Evolutionary conservation across 306 rosid species (phyloP).

Genomic region (Pterocarpus santalinus): DNA sequence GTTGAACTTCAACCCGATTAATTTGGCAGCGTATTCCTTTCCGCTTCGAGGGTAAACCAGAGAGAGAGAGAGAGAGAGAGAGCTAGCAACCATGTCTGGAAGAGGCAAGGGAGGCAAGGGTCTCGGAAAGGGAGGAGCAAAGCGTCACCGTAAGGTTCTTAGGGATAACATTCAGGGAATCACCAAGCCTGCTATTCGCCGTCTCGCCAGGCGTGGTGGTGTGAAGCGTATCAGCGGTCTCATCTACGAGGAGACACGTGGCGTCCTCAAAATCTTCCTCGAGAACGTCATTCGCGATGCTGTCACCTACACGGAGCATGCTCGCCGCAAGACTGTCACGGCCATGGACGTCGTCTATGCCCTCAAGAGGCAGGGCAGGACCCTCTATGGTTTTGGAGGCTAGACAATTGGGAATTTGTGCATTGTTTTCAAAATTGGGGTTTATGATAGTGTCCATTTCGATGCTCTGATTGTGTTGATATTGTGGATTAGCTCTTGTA

Average conservation of each 20-base stretch:
- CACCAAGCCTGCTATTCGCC: conserved; percentile 69
- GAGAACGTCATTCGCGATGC: conserved; percentile 70
- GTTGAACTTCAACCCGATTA: background rate
- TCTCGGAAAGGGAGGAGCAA: conserved; percentile 72
- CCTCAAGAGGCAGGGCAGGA: conserved; percentile 71
- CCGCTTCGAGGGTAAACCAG: background rate
- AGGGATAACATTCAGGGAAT: conserved; percentile 73
- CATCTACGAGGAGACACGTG: conserved; percentile 68
- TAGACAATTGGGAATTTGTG: conserved; percentile 24
- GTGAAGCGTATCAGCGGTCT: conserved; percentile 71
- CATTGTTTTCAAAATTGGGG: conserved; percentile 17
- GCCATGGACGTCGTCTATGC: conserved; percentile 75
- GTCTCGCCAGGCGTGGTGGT: conserved; percentile 65
- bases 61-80: background rate
- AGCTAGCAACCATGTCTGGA: conserved; percentile 55
- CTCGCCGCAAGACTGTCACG: conserved; percentile 70
- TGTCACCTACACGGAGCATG: conserved; percentile 70
- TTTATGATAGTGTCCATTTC: background rate
- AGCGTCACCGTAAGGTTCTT: conserved; percentile 72
- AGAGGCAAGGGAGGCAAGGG: conserved; percentile 79
- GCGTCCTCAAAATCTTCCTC: conserved; percentile 66
- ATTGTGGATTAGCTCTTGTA: background rate
- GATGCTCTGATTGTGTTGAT: conserved; percentile 26
- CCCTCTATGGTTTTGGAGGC: conserved; percentile 69
- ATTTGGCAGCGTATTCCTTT: background rate